Evolutionary conservation across 805 yeast genomes (phyloP).

Genomic region (Starmerella floricola): DNA sequence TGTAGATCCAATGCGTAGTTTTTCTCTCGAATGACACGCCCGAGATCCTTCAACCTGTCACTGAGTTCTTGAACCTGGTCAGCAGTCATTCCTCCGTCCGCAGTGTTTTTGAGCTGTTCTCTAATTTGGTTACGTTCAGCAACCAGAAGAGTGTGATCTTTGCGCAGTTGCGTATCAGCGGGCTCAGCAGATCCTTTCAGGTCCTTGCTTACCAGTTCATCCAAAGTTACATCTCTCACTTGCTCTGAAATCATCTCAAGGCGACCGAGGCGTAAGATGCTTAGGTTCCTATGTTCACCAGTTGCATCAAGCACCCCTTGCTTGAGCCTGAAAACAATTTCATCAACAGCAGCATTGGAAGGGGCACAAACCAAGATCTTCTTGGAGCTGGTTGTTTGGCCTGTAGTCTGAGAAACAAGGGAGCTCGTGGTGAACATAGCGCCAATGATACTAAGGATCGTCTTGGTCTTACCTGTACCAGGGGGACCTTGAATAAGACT

Average conservation of each 20-base stretch:
- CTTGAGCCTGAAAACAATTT: slow-evolving; percentile 69
- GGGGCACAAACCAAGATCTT: slow-evolving; percentile 91
- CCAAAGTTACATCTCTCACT: slow-evolving; percentile 72
- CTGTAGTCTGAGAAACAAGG: neutral
- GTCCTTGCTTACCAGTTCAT: slow-evolving; percentile 57
- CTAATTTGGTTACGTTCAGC: slow-evolving; percentile 43
- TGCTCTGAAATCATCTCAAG: slow-evolving; percentile 75
- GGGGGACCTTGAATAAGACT: slow-evolving; percentile 94
- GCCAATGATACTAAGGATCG: slow-evolving; percentile 85
- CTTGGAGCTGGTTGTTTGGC: slow-evolving; percentile 21
- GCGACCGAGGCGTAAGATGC: slow-evolving; percentile 72
- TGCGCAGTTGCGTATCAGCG: slow-evolving; percentile 31
- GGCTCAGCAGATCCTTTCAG: slow-evolving; percentile 32
- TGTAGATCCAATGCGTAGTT: slow-evolving; percentile 67
- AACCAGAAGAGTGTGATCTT: slow-evolving; percentile 38
- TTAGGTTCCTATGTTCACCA: slow-evolving; percentile 25
- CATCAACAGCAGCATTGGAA: slow-evolving; percentile 98
- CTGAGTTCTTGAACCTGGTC: slow-evolving; percentile 27
- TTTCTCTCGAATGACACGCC: slow-evolving; percentile 49
- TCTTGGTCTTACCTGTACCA: slow-evolving; percentile 97
- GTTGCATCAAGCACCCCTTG: slow-evolving; percentile 45
- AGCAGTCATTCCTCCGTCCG: slow-evolving; percentile 13
- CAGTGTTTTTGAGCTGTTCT: slow-evolving; percentile 27
- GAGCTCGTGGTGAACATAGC: slow-evolving; percentile 36
- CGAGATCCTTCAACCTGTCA: slow-evolving; percentile 44